Evolutionary conservation across 2,329 filamentous ascomycete genomes (phyloP), one percentile per base, ranked within the genome.

Genomic region (Aspergillus arachidicola): DNA sequence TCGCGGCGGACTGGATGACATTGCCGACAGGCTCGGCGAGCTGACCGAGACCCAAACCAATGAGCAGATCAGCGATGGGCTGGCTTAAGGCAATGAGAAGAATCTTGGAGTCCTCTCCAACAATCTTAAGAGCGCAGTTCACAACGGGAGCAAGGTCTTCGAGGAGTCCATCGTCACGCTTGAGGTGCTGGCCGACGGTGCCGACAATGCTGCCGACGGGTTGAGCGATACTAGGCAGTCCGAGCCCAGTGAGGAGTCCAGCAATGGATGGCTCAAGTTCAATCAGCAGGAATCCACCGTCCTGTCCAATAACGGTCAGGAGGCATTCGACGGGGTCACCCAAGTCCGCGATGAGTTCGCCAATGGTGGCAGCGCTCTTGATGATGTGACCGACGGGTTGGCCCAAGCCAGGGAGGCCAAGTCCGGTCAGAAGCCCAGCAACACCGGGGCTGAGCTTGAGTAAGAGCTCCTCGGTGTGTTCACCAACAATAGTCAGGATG

Each of bases 391-490:
- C 75, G 32, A 71, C 66, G 59, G 74, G 71, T 55, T 63, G 61
- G 58, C 68, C 69, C 38, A 75, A 64, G 14, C 50, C 28, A 36
- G 56, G 38, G 46, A 75, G 72, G 36, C 72, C 73, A 32, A 76
- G 72, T 57, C 73, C 71, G 56, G 65, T 58, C 59, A 76, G 59
- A 55, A 76, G 71, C 32, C 64, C 59, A 21, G 71, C 64, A 32
- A 75, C 71, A 50, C 68, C 66, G 59, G 74, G 71, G 64, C 66
- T 67, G 48, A 76, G 69, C 70, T 75, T 56, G 59, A 76, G 64
- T 45, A 74, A 68, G 56, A 76, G 70, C 56, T 69, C 55, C 53
- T 69, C 57, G 41, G 69, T 55, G 55, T 76, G 69, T 34, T 68
- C 63, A 46, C 74, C 75, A 23, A 67, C 67, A 60, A 77, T 72